A percentile compares a stretch with the other conserved stretches of the same genome.
Conservation (phyloP, 2,329 filamentous ascomycete species). For the Colletotrichum magnum region DNA sequence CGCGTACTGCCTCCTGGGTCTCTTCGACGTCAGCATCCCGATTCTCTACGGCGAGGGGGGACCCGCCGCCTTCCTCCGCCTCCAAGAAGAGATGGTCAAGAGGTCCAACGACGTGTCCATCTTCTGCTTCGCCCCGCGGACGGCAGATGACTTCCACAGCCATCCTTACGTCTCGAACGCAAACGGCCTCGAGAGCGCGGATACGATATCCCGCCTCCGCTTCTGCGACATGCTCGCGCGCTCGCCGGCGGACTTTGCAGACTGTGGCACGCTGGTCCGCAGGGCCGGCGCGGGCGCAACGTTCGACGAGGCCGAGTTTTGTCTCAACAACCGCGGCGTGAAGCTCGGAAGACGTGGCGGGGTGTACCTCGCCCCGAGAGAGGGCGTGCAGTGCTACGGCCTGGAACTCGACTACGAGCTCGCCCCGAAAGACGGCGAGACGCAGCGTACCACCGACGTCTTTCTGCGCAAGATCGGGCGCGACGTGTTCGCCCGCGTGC, state of each 20-base stretch:
- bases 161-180: neutral
- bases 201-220: neutral
- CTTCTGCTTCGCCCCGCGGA: neutral
- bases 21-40: constrained; percentile 47
- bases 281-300: neutral
- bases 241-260: neutral
- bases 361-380: neutral
- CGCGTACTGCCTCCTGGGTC: constrained; percentile 46
- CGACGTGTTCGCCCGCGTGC: neutral
- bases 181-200: neutral
- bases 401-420: neutral
- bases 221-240: neutral
- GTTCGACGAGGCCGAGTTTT: neutral
- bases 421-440: neutral
- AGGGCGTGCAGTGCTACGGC: neutral
- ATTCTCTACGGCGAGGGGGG: constrained; percentile 46
- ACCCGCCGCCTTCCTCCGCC: constrained; percentile 41
- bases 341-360: neutral
- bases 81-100: constrained; percentile 20
- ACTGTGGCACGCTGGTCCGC: neutral
- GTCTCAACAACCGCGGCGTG: neutral
- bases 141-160: neutral
- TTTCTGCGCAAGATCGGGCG: constrained; percentile 1
- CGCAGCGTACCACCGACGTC: neutral
- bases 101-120: neutral